phyloP scores from a whole-genome alignment of 169 alveolate species.

The Plasmodium fragile region DNA sequence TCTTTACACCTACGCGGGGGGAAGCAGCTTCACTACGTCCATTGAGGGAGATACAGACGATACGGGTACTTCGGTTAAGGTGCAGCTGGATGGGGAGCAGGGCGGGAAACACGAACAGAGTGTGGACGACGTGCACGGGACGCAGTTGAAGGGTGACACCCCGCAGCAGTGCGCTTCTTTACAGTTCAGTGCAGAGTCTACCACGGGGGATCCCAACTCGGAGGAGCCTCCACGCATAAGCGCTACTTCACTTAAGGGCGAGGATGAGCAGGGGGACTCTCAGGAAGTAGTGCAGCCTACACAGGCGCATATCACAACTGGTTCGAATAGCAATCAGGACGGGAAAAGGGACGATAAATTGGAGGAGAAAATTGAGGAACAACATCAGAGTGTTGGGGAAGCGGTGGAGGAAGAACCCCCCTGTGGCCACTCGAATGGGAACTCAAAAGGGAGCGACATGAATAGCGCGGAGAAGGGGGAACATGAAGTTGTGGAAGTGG shows the following conservation, averaged over 20 bases:
- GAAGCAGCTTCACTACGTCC: background rate
- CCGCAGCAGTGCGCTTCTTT: background rate
- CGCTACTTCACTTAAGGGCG: background rate
- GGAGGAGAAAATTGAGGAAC: background rate
- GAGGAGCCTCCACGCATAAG: background rate
- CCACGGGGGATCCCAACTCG: background rate
- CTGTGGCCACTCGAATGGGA: background rate
- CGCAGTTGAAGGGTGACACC: background rate
- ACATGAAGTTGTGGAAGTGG: background rate
- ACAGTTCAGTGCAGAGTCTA: background rate
- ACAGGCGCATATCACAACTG: background rate
- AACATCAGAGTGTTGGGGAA: background rate
- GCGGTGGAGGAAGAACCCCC: background rate
- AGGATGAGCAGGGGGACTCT: background rate
- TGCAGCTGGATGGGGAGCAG: background rate
- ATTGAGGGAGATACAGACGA: background rate
- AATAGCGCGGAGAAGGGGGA: background rate
- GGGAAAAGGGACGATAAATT: background rate
- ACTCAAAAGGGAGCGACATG: background rate
- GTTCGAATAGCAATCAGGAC: background rate
- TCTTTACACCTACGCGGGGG: constrained; percentile 68
- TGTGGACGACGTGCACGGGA: background rate
- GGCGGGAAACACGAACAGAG: background rate
- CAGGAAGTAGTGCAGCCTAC: background rate
- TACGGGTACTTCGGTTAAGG: background rate